Evolutionary conservation across 441 rosid genomes (phyloP), one percentile per base, ranked within the genome.

Genomic region (Pelargonium australe): DNA sequence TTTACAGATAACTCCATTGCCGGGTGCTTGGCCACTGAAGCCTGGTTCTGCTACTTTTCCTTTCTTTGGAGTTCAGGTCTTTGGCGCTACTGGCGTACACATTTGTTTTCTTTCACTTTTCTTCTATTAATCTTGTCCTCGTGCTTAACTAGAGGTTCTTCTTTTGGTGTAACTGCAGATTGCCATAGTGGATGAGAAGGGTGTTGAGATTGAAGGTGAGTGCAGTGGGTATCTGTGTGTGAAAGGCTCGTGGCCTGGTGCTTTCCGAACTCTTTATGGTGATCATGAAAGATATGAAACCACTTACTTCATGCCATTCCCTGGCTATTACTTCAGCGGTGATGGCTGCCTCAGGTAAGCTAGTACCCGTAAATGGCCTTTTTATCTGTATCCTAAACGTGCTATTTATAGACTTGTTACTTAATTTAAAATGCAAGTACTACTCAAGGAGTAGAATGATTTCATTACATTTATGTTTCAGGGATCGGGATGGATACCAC

Each of bases 31-130:
- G 99, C 90, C 97, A 0, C 98, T 89, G 84, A 95, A 95, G 78
- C 99, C 99, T 79, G 98, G 99, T 77, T 95, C 99, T 70, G 99
- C 97, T 62, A 95, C 99, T 76, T 95, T 95, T 82, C 99, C 99
- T 68, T 95, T 95, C 91, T 95, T 95, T 68, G 99, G 99, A 69
- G 95, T 95, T 77, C 96, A 89, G 99, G 99, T 94, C 53, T 72
- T 78, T 65, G 73, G 49, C 70, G 73, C 64, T 41, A 64, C 61
- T 25, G 20, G 20, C 45, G 20, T 55, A 16, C 61, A 16, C 61
- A 55, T 55, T 16, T 55, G 23, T 16, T 55, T 55, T 16, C 16
- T 2, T 2, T 5, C 5, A 49, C n/a, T 49, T 49, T 12, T 49
- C 17, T 49, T 70, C 13, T 6, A 23, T 45, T 44, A 64, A 45